A percentile compares a stretch with the other conserved stretches of the same genome.
Evolutionary conservation across 257 asterid species (phyloP).

Genomic region (Plantago major): DNA sequence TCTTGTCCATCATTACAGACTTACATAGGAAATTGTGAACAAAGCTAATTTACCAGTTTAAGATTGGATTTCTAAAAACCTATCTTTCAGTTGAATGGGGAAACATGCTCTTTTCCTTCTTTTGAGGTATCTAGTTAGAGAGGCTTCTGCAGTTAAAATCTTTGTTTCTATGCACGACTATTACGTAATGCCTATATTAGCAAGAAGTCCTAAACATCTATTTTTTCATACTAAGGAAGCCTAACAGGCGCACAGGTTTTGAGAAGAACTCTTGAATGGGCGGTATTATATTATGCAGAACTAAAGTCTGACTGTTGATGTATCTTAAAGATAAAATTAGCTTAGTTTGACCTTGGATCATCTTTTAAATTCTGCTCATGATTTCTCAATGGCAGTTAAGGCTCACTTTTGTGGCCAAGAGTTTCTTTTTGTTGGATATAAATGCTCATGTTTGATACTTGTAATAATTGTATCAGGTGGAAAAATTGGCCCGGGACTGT

Average conservation of each 20-base stretch:
- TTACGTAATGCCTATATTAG: neutral
- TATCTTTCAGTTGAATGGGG: too few species aligned
- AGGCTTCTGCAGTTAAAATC: neutral
- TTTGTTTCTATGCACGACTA: neutral
- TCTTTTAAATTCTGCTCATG: too few species aligned
- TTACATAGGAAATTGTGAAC: neutral
- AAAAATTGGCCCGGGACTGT: conserved; percentile 63
- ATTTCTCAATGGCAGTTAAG: neutral
- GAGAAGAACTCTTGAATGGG: too few species aligned
- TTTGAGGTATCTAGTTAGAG: neutral
- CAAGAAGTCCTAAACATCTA: neutral
- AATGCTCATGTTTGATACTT: conserved; percentile 3
- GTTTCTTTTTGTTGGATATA: conserved; percentile 2
- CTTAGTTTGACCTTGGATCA: too few species aligned
- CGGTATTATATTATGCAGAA: too few species aligned
- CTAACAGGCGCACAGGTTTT: too few species aligned
- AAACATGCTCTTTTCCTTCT: neutral
- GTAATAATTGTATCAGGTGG: conserved; percentile 54
- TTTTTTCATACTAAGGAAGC: neutral
- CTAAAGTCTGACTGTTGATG: too few species aligned
- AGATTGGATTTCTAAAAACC: too few species aligned
- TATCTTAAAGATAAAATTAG: too few species aligned
- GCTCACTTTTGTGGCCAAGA: neutral
- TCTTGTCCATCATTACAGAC: neutral
- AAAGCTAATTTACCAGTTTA: too few species aligned